Evolutionary conservation across 306 rosid species (phyloP).

Genomic region (Betula pendula): DNA sequence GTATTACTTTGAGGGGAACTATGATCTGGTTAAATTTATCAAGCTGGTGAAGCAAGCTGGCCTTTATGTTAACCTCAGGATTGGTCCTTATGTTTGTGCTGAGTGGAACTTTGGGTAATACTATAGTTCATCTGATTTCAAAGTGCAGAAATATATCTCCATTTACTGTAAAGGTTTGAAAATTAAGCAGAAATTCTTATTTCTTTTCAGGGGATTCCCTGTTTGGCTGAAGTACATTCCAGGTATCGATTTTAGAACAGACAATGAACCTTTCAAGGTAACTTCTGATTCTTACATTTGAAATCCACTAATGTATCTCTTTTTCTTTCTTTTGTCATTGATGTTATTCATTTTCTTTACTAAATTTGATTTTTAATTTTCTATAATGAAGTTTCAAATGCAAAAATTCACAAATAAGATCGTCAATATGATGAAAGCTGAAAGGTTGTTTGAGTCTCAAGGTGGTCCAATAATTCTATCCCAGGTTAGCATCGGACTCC

Average conservation of each 20-base stretch:
- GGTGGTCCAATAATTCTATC: conserved; percentile 98
- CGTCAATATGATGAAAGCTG: conserved; percentile 95
- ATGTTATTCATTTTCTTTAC: conserved; percentile 4
- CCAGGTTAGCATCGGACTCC: conserved; percentile 55
- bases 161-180: background rate
- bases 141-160: background rate
- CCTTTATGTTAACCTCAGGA: conserved; percentile 83
- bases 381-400: conserved; percentile 66
- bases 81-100: conserved; percentile 98
- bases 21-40: conserved; percentile 87
- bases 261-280: conserved; percentile 94
- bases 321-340: background rate
- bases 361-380: conserved; percentile 29
- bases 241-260: conserved; percentile 89
- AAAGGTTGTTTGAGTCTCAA: conserved; percentile 71
- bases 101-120: conserved; percentile 98
- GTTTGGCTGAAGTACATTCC: conserved; percentile 97
- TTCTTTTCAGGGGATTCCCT: conserved; percentile 81
- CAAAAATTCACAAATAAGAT: conserved; percentile 80
- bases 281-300: conserved; percentile 13
- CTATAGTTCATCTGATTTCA: conserved; percentile 3
- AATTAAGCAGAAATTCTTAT: conserved; percentile 8
- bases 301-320: conserved; percentile 1
- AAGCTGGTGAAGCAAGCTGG: conserved; percentile 96
- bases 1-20: conserved; percentile 92